Conservation (phyloP, 108 stramenopile species). For the Phaeodactylum tricornutum region DNA sequence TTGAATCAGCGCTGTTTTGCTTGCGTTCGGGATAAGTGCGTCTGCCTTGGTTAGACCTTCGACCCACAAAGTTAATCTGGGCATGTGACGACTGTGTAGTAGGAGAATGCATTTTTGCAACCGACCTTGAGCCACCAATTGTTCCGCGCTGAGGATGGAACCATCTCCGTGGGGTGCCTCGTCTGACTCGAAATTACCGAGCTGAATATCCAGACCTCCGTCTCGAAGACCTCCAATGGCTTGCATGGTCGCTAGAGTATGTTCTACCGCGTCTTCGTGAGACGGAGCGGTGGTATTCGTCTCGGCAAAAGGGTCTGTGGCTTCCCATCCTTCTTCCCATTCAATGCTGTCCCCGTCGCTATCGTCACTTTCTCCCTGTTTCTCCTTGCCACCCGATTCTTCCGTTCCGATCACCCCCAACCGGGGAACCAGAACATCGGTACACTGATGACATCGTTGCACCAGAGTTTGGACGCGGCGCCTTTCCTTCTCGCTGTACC, state of each 20-base stretch:
- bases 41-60: conserved; percentile 33
- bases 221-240: conserved; percentile 10
- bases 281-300: neutral
- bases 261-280: conserved; percentile 28
- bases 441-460: conserved; percentile 10
- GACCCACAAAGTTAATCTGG: conserved; percentile 23
- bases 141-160: too few species aligned
- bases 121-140: neutral
- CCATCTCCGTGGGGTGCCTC: too few species aligned
- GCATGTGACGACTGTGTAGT: conserved; percentile 14
- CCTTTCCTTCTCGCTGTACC: conserved; percentile 16
- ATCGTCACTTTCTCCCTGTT: conserved; percentile 10
- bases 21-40: neutral
- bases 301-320: neutral
- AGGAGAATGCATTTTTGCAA: conserved; percentile 9
- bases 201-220: conserved; percentile 25
- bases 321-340: conserved; percentile 34
- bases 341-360: conserved; percentile 27
- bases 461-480: conserved; percentile 14
- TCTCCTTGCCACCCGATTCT: neutral
- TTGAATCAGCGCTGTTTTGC: neutral
- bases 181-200: too few species aligned
- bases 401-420: neutral
- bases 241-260: conserved; percentile 31
- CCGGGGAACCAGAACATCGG: conserved; percentile 36